These are phyloP conservation scores for Juglanconis sp. DNA, from an alignment of 2,329 filamentous ascomycete species.

Conservation along the genomic window DNA sequence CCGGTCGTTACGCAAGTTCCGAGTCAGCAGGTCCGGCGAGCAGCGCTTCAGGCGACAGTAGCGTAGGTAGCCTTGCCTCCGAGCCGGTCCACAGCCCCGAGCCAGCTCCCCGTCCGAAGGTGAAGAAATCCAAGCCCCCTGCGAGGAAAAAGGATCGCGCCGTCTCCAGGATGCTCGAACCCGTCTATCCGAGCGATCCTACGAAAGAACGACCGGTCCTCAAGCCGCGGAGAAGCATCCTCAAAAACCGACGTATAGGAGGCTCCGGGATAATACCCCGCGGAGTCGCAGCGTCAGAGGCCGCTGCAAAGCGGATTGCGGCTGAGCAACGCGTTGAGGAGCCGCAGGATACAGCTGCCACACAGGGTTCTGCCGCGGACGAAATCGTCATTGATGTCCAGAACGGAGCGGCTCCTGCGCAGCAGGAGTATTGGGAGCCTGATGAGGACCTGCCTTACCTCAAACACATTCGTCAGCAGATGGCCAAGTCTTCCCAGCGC, in stretches of 20 bases:
- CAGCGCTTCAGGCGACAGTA: not conserved
- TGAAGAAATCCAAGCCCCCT: not conserved
- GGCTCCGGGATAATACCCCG: slow-evolving; percentile 5
- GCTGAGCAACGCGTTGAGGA: not conserved
- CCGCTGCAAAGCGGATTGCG: slow-evolving; percentile 11
- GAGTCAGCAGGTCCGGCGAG: not conserved
- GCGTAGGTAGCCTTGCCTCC: not conserved
- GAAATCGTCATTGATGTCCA: not conserved
- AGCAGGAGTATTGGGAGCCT: not conserved
- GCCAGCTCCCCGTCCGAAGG: not conserved
- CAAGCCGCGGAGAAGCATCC: slow-evolving; percentile 7
- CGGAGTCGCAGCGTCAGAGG: slow-evolving; percentile 13
- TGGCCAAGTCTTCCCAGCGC: not conserved
- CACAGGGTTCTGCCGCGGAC: not conserved
- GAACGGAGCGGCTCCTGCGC: not conserved
- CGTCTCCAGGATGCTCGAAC: not conserved
- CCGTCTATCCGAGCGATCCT: not conserved
- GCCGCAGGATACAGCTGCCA: not conserved
- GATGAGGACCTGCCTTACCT: slow-evolving; percentile 17
- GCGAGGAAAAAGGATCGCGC: not conserved
- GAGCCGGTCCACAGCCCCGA: not conserved
- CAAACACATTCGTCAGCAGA: slow-evolving; percentile 7
- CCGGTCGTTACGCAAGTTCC: not conserved
- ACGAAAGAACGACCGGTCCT: slow-evolving; percentile 9
- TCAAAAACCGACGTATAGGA: slow-evolving; percentile 3